Percentiles rank a stretch among this genome's conserved stretches.
Conservation (phyloP, 441 rosid species). For the Viola pubescens region DNA sequence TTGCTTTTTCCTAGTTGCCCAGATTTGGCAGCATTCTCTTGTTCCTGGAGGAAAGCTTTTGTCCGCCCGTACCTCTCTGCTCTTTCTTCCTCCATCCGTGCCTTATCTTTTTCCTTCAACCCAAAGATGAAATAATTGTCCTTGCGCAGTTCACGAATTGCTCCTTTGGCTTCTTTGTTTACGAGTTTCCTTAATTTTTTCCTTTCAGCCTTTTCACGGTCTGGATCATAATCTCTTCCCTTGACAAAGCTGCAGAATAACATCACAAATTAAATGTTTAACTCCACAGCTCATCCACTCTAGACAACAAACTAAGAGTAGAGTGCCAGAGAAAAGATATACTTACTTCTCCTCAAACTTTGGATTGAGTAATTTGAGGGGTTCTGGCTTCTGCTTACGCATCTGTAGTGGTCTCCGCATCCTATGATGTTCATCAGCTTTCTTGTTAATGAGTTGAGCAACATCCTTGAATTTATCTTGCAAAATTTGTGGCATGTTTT, state of each 20-base stretch:
- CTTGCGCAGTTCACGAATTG: conserved; percentile 71
- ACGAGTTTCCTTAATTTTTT: conserved; percentile 52
- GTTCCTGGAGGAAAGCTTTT: conserved; percentile 82
- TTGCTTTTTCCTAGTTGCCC: conserved; percentile 82
- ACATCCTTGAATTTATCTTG: conserved; percentile 43
- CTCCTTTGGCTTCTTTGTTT: conserved; percentile 58
- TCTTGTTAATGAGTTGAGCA: conserved; percentile 46
- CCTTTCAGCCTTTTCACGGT: conserved; percentile 53
- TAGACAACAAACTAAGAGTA: neutral
- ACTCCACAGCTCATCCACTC: neutral
- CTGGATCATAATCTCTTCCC: conserved; percentile 92
- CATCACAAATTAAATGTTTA: conserved; percentile 11
- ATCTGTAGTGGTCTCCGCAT: conserved; percentile 64
- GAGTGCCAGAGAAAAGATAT: neutral
- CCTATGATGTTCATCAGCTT: conserved; percentile 34
- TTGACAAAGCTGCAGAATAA: conserved; percentile 60
- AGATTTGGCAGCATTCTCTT: conserved; percentile 73
- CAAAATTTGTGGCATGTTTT: conserved; percentile 43
- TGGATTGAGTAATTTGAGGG: conserved; percentile 63
- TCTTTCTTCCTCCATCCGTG: conserved; percentile 42
- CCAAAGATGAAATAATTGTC: conserved; percentile 60
- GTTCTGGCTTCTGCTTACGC: conserved; percentile 67
- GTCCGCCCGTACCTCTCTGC: conserved; percentile 60
- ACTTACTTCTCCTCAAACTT: conserved; percentile 82
- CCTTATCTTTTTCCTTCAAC: conserved; percentile 52